phyloP scores from a whole-genome alignment of 1,284 basidiomycete species.

The Inonotus obliquus region DNA sequence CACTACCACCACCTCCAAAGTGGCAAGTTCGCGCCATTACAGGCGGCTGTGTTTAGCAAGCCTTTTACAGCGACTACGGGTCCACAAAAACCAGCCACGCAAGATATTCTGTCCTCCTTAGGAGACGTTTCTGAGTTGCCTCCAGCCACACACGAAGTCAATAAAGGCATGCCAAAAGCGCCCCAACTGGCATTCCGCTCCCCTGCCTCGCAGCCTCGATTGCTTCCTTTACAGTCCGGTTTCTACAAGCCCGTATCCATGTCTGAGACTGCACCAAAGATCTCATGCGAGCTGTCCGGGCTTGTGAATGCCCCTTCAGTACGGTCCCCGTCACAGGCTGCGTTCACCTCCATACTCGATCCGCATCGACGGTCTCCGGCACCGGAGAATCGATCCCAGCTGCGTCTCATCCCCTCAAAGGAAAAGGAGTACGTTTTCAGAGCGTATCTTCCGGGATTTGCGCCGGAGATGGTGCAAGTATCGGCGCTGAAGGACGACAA shows the following conservation, averaged over 20 bases:
- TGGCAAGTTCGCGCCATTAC: not conserved
- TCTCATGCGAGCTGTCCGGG: slow-evolving; percentile 1
- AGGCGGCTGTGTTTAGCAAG: not conserved
- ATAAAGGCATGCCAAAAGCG: slow-evolving; percentile 4
- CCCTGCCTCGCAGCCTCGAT: slow-evolving; percentile 2
- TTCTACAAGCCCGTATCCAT: not conserved
- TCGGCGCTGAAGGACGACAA: slow-evolving; percentile 25
- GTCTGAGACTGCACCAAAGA: slow-evolving; percentile 6
- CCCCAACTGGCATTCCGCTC: slow-evolving; percentile 9
- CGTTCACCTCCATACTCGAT: slow-evolving; percentile 14
- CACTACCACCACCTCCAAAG: not conserved
- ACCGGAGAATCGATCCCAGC: slow-evolving; percentile 8
- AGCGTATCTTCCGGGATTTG: slow-evolving; percentile 15
- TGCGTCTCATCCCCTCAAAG: not conserved
- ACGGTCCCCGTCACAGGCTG: not conserved
- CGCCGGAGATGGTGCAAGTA: slow-evolving; percentile 20
- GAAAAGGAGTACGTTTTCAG: slow-evolving; percentile 16
- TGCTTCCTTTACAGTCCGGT: slow-evolving; percentile 3
- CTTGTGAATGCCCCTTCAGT: not conserved
- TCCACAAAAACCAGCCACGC: not conserved
- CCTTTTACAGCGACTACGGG: not conserved
- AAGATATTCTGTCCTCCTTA: not conserved
- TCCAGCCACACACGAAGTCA: not conserved
- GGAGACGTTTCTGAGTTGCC: not conserved
- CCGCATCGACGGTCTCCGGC: slow-evolving; percentile 17